phyloP scores from a whole-genome alignment of 257 asterid species.

The Nicotiana tomentosiformis region DNA sequence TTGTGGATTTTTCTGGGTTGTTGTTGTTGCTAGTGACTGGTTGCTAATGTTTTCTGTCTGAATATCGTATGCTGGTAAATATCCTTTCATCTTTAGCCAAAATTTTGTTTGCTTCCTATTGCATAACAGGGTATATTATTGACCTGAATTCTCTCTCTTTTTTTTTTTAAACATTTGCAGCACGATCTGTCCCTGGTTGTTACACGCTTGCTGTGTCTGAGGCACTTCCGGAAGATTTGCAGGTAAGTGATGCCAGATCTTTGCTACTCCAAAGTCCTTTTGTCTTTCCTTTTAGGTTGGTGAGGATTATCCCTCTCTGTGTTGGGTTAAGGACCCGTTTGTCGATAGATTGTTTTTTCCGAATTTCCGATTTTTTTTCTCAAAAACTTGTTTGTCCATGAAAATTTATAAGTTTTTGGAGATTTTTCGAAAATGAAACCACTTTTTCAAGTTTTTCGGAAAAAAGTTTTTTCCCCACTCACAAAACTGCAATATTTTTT shows the following conservation, averaged over 20 bases:
- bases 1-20: no score
- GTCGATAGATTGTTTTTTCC: no score
- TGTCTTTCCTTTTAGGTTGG: neutral
- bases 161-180: constrained; percentile 32
- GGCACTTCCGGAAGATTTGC: constrained; percentile 70
- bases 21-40: neutral
- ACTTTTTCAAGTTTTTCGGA: no score
- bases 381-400: no score
- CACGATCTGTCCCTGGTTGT: constrained; percentile 80
- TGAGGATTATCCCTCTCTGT: no score
- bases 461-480: no score
- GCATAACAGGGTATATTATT: neutral
- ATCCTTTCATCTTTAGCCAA: neutral
- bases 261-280: neutral
- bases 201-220: constrained; percentile 91
- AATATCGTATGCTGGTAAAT: neutral
- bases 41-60: neutral
- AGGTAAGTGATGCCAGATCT: constrained; percentile 23
- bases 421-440: no score
- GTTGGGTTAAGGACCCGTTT: no score
- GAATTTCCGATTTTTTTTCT: no score
- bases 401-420: no score
- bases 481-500: no score
- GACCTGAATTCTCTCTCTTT: neutral
- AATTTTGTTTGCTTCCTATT: neutral